A percentile compares a stretch with the other conserved stretches of the same genome.
Conservation (phyloP, 2,329 filamentous ascomycete species). For the Cryphonectria japonica region DNA sequence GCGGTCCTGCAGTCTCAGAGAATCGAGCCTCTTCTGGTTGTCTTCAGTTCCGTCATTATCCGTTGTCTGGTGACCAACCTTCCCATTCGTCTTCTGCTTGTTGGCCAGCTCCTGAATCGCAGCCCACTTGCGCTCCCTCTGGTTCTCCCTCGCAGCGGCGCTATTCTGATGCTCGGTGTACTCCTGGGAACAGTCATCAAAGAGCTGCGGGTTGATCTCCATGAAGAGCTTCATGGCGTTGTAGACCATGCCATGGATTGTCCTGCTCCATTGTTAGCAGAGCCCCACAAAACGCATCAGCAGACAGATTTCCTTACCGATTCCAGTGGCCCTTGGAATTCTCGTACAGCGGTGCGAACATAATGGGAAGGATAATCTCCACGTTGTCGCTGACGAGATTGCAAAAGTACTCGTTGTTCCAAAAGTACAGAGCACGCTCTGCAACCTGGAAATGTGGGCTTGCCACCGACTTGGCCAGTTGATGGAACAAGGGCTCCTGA, state of each 20-base stretch:
- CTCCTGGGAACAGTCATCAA: conserved; percentile 97
- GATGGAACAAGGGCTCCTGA: conserved; percentile 95
- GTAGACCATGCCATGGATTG: conserved; percentile 99
- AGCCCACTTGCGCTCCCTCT: conserved; percentile 87
- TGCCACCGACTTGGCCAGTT: conserved; percentile 95
- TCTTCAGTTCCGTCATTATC: conserved; percentile 83
- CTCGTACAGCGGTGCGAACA: conserved; percentile 98
- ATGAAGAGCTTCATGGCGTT: conserved; percentile 99
- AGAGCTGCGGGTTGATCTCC: conserved; percentile 98
- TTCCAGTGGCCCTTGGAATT: conserved; percentile 99
- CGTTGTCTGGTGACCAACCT: conserved; percentile 55
- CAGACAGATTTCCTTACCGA: conserved; percentile 61
- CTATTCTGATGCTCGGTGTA: conserved; percentile 97
- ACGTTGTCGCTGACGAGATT: conserved; percentile 99
- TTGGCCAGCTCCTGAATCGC: conserved; percentile 80
- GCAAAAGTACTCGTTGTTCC: conserved; percentile 99
- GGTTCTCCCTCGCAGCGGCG: conserved; percentile 79
- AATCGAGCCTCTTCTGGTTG: conserved; percentile 85
- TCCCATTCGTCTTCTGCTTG: conserved; percentile 58
- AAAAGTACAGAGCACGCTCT: conserved; percentile 96
- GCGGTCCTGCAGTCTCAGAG: conserved; percentile 83
- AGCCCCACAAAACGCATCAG: not conserved
- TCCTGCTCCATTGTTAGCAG: conserved; percentile 56
- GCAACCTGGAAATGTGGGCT: conserved; percentile 99
- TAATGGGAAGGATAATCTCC: conserved; percentile 96